Conservation (phyloP, 2,329 filamentous ascomycete genomes). For the Curvularia sp. region DNA sequence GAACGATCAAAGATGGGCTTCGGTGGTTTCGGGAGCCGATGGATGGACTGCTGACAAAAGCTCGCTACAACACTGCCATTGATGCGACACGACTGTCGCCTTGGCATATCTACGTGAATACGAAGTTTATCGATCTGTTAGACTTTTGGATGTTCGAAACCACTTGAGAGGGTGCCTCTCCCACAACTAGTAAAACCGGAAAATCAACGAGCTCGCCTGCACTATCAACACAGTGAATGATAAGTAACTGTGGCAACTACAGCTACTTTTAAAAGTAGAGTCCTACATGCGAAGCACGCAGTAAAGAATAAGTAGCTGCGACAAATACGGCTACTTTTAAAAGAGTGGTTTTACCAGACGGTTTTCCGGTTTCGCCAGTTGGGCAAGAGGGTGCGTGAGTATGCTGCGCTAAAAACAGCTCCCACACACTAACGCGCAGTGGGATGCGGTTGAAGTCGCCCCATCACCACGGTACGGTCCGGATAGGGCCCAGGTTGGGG, state of each 20-base stretch:
- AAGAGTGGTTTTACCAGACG: too few relatives aligned
- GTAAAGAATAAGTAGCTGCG: too few relatives aligned
- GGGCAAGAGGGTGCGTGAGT: background rate
- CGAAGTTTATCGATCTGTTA: background rate
- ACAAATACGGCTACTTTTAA: too few relatives aligned
- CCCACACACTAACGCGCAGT: background rate
- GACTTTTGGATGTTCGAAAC: background rate
- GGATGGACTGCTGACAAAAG: slow-evolving; percentile 5
- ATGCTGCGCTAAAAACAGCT: background rate
- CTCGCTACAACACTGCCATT: background rate
- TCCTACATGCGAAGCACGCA: too few relatives aligned
- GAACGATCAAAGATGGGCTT: slow-evolving; percentile 1
- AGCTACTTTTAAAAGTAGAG: too few relatives aligned
- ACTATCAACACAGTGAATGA: too few relatives aligned
- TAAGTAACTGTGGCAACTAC: too few relatives aligned
- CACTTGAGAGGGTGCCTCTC: background rate
- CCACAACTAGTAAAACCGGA: too few relatives aligned
- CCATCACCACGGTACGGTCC: background rate
- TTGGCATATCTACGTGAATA: background rate
- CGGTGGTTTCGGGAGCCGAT: slow-evolving; percentile 6
- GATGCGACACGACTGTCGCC: background rate
- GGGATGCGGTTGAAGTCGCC: background rate
- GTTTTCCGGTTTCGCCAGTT: too few relatives aligned
- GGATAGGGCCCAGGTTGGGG: slow-evolving; percentile 4
- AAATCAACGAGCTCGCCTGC: too few relatives aligned